Evolutionary conservation across 306 rosid genomes (phyloP).

Genomic region (Cucurbita moschata): DNA sequence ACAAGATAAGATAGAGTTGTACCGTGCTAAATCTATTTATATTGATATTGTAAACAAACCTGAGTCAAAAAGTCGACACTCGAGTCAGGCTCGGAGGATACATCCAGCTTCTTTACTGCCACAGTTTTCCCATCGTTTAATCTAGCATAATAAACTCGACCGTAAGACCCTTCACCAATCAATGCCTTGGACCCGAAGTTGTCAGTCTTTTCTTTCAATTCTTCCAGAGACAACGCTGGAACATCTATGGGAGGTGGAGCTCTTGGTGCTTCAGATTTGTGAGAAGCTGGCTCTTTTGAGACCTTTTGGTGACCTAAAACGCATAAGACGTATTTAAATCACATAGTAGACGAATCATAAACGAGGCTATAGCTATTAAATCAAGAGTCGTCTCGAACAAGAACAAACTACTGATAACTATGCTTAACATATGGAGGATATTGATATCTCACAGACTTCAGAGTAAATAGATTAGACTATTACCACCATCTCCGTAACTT

Average conservation of each 20-base stretch:
- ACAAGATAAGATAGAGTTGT: background rate
- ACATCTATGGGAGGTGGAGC: slow-evolving; percentile 57
- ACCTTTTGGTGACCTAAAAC: slow-evolving; percentile 29
- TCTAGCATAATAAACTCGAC: slow-evolving; percentile 54
- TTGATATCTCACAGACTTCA: background rate
- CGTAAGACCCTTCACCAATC: slow-evolving; percentile 74
- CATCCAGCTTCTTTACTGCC: slow-evolving; percentile 69
- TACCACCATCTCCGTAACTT: slow-evolving; percentile 51
- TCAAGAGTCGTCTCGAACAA: background rate
- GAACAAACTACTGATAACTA: no score
- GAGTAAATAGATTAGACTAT: slow-evolving; percentile 6
- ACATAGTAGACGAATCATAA: background rate
- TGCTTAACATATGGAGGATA: background rate
- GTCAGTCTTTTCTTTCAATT: slow-evolving; percentile 60
- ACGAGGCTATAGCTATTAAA: background rate
- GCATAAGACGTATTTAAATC: background rate
- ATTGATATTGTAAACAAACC: slow-evolving; percentile 22
- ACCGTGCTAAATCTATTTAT: background rate
- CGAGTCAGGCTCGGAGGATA: slow-evolving; percentile 52
- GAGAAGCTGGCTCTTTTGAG: slow-evolving; percentile 27
- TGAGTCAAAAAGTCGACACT: slow-evolving; percentile 51
- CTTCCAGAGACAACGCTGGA: slow-evolving; percentile 51
- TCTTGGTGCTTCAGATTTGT: slow-evolving; percentile 40
- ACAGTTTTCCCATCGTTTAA: slow-evolving; percentile 38
- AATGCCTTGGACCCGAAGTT: slow-evolving; percentile 65